These are phyloP conservation scores for Telfairia occidentalis DNA, from an alignment of 331 rosid genomes.

Conservation along the genomic window DNA sequence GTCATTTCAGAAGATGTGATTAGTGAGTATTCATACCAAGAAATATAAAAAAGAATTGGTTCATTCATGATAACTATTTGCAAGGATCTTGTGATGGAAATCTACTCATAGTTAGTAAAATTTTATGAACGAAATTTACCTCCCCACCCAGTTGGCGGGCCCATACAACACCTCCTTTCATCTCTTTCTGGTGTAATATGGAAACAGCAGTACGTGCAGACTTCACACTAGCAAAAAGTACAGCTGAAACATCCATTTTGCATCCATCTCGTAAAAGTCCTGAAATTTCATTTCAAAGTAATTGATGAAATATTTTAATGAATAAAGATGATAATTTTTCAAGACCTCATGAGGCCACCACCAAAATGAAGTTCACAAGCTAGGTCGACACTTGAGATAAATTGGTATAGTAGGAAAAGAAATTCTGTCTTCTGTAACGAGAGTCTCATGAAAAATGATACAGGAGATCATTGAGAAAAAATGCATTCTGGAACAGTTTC, in stretches of 20 bases:
- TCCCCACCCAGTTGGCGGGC: slow-evolving; percentile 97
- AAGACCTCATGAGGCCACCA: neutral
- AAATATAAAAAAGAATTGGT: neutral
- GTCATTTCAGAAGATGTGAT: neutral
- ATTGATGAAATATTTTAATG: neutral
- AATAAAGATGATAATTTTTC: neutral
- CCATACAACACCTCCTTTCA: slow-evolving; percentile 66
- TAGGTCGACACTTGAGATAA: neutral
- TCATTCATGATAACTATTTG: neutral
- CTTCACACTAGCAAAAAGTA: slow-evolving; percentile 71
- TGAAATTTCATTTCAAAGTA: slow-evolving; percentile 21
- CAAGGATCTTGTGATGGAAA: neutral
- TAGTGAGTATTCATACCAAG: neutral
- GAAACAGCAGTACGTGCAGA: slow-evolving; percentile 81
- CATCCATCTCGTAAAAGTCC: slow-evolving; percentile 92
- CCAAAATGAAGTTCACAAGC: neutral
- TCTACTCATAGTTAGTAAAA: neutral
- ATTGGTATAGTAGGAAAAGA: neutral
- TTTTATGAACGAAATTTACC: slow-evolving; percentile 35
- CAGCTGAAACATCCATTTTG: slow-evolving; percentile 68
- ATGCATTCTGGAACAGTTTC: neutral
- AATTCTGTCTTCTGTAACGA: neutral
- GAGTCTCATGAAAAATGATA: neutral
- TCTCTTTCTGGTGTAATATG: slow-evolving; percentile 49
- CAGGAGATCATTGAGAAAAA: neutral